Base-by-base conservation (phyloP, 768 basidiomycete genomes). In the Tulasnella sp. region DNA sequence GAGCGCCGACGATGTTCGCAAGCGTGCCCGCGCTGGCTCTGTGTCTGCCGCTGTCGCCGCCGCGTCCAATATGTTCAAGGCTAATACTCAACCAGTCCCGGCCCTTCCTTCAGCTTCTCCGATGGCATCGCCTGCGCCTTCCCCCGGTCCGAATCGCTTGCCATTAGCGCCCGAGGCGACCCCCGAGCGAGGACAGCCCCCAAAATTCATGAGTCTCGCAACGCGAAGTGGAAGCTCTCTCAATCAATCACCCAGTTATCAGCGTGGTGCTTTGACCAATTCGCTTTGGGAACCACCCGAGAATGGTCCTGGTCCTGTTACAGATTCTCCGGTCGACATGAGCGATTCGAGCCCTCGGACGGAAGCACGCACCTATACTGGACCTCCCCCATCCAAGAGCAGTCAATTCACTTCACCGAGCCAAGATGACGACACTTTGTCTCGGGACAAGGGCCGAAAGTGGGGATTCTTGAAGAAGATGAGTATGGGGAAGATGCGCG, bases 401-500 rank as follows among this genome's bases (percentile, higher is more conserved):
- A 74, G 79, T 31, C 79, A 74, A 8, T 72, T 48, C 34, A 48
- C 46, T 3, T 48, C 69, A 46, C 37, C 48, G 28, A 69, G 64
- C 11, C 72, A 46, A 44, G 74, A 80, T 12, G 46, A 58, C n/a
- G 77, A 72, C 22, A 40, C 20, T 20, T 31, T 48, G n/a, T 44
- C 42, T 69, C 34, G 40, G n/a, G 69, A 74, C 34, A 92, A 83
- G 93, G 94, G 85, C 87, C 87, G 92, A 77, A 92, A 94, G 79
- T 97, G 97, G 96, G 96, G 96, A 4, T 97, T 98, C 87, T 88
- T 98, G 81, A 96, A 80, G 88, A 98, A 98, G 87, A 98, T 98
- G 96, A 97, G 96, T 8, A 97, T 97, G 95, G 93, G 96, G 20
- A 95, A 94, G 86, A 93, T 97, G 88, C 91, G 91, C 83, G 73